These are phyloP conservation scores for Hypsizygus marmoreus DNA, from an alignment of 768 basidiomycete genomes.

Conservation along the genomic window DNA sequence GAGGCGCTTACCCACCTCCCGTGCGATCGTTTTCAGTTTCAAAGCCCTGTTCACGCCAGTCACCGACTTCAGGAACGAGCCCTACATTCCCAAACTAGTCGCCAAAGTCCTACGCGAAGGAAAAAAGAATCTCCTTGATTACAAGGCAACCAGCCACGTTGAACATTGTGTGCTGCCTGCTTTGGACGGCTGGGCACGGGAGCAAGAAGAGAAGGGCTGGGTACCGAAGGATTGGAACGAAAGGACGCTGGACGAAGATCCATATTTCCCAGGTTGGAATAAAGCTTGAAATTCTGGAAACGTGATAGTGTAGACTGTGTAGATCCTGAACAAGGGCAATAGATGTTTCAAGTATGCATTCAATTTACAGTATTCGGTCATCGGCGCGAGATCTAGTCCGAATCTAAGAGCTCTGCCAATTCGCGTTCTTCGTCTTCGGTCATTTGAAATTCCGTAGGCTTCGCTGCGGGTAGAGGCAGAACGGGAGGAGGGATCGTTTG, in stretches of 20 bases:
- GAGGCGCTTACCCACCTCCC: constrained; percentile 47
- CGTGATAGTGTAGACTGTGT: too few species aligned
- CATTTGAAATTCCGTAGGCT: constrained; percentile 41
- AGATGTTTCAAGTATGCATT: too few species aligned
- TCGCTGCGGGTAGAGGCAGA: constrained; percentile 10
- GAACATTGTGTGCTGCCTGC: constrained; percentile 48
- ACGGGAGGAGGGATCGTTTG: constrained; percentile 14
- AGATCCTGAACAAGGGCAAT: too few species aligned
- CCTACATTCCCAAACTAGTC: constrained; percentile 48
- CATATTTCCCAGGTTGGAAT: constrained; percentile 53
- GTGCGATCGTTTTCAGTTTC: constrained; percentile 54
- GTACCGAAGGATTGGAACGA: constrained; percentile 50
- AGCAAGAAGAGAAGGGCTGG: constrained; percentile 48
- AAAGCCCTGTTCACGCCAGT: constrained; percentile 55
- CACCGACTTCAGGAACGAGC: constrained; percentile 42
- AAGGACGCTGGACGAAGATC: constrained; percentile 50
- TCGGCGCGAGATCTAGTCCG: constrained; percentile 28
- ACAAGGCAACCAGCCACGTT: constrained; percentile 43
- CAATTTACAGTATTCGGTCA: too few species aligned
- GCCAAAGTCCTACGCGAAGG: constrained; percentile 44
- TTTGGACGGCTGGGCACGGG: constrained; percentile 45
- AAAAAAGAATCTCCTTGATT: constrained; percentile 39
- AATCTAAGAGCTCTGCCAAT: constrained; percentile 69
- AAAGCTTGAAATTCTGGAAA: background rate
- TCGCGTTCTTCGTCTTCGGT: constrained; percentile 92